Evolutionary conservation across 306 rosid species (phyloP).

Genomic region (Cucumis sativus): DNA sequence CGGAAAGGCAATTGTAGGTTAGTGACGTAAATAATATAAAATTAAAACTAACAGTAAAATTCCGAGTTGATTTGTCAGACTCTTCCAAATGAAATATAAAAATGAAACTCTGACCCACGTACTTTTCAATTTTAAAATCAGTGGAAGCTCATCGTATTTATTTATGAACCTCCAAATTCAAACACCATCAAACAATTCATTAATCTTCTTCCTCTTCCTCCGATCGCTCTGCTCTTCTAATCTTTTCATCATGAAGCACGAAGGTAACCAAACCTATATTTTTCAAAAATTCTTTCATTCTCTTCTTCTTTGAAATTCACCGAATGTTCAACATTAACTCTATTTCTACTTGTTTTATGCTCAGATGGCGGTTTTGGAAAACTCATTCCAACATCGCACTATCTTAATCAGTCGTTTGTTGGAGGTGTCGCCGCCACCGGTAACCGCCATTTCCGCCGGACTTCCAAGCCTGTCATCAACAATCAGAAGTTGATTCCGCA

Average conservation of each 20-base stretch:
- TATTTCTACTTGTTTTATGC: neutral
- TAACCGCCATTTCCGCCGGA: conserved; percentile 2
- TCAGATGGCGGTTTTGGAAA: conserved; percentile 30
- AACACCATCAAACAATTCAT: neutral
- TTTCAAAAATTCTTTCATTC: neutral
- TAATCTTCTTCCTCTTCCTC: neutral
- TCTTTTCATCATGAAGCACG: conserved; percentile 12
- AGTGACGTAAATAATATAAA: neutral
- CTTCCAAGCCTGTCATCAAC: neutral
- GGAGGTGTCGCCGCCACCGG: conserved; percentile 24
- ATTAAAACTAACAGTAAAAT: neutral
- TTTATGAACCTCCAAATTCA: neutral
- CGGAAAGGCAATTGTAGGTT: neutral
- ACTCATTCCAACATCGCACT: conserved; percentile 11
- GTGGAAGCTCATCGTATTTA: neutral
- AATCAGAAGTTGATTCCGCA: conserved; percentile 24
- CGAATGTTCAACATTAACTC: too few species aligned
- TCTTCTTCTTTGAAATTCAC: neutral
- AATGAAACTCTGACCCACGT: neutral
- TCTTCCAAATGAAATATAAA: neutral
- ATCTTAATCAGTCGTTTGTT: conserved; percentile 36
- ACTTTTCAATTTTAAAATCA: neutral
- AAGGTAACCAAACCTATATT: conserved; percentile 5
- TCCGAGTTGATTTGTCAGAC: neutral
- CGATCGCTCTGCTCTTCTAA: neutral